These are phyloP conservation scores for Lichtheimia hyalospora DNA, from an alignment of 371 early-diverging fungal species.

Conservation along the genomic window DNA sequence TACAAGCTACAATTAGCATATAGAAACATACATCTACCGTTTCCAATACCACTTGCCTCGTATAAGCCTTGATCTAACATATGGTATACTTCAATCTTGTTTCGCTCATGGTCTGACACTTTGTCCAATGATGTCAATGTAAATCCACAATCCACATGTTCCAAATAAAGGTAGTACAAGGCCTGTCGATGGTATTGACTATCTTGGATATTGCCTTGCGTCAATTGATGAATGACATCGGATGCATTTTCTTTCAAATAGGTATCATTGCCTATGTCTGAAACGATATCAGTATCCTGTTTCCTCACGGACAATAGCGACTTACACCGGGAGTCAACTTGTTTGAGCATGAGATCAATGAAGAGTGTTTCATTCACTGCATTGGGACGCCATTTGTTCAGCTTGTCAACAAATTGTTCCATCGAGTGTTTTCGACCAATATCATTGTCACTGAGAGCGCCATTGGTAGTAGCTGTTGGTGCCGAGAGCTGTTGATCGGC, in stretches of 20 bases:
- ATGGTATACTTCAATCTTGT: background rate
- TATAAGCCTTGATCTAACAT: background rate
- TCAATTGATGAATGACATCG: background rate
- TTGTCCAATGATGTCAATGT: background rate
- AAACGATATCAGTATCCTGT: background rate
- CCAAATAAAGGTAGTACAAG: background rate
- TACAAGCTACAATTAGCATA: background rate
- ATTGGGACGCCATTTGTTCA: no score
- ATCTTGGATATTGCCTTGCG: background rate
- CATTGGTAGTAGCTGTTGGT: no score
- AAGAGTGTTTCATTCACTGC: background rate
- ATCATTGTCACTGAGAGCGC: no score
- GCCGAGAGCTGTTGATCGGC: no score
- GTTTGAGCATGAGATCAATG: background rate
- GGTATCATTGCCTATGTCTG: background rate
- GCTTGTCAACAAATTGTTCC: no score
- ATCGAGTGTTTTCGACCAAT: no score
- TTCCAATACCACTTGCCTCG: background rate
- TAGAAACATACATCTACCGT: background rate
- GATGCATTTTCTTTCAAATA: background rate
- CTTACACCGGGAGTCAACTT: background rate
- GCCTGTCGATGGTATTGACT: background rate
- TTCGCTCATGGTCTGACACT: background rate
- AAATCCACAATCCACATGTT: background rate
- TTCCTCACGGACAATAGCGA: background rate